Percentiles rank a stretch among this genome's conserved stretches.
Evolutionary conservation across 495 filamentous ascomycete species (phyloP).

Genomic region (Lepidopterella palustris): DNA sequence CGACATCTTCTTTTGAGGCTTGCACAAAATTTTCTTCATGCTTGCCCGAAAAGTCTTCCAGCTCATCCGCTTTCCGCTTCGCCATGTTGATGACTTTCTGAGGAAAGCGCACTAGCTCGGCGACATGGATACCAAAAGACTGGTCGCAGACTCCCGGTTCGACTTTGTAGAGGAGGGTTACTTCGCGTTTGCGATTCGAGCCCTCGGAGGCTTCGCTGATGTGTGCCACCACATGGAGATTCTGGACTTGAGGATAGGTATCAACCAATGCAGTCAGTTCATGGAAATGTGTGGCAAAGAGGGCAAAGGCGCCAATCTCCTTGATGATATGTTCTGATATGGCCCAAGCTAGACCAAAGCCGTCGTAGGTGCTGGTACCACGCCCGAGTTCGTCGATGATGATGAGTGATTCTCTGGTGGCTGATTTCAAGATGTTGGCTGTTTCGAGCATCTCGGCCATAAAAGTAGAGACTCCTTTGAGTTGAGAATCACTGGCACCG

Average conservation of each 20-base stretch:
- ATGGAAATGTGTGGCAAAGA: conserved; percentile 98
- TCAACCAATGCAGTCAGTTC: conserved; percentile 88
- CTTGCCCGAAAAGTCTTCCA: conserved; percentile 88
- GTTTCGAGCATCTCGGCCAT: conserved; percentile 99
- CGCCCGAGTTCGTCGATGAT: conserved; percentile 99
- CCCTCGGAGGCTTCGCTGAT: conserved; percentile 54
- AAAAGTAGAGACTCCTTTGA: conserved; percentile 98
- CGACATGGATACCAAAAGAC: conserved; percentile 96
- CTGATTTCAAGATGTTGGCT: conserved; percentile 95
- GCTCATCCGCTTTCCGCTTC: conserved; percentile 92
- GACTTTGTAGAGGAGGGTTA: conserved; percentile 94
- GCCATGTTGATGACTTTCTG: conserved; percentile 98
- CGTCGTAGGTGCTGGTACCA: conserved; percentile 96
- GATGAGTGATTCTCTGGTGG: conserved; percentile 87
- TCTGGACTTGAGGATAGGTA: conserved; percentile 77
- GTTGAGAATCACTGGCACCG: conserved; percentile 87
- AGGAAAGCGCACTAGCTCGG: conserved; percentile 95
- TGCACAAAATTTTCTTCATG: conserved; percentile 51
- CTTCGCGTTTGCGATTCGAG: conserved; percentile 55
- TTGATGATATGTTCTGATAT: conserved; percentile 97
- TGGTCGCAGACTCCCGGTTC: conserved; percentile 94
- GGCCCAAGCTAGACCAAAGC: conserved; percentile 96
- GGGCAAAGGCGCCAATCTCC: conserved; percentile 84
- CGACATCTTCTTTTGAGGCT: conserved; percentile 75
- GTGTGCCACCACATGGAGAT: conserved; percentile 93